A percentile compares a stretch with the other conserved stretches of the same genome.
Evolutionary conservation across 139 green algal species (phyloP).

Genomic region (Tetradesmus obliquus): DNA sequence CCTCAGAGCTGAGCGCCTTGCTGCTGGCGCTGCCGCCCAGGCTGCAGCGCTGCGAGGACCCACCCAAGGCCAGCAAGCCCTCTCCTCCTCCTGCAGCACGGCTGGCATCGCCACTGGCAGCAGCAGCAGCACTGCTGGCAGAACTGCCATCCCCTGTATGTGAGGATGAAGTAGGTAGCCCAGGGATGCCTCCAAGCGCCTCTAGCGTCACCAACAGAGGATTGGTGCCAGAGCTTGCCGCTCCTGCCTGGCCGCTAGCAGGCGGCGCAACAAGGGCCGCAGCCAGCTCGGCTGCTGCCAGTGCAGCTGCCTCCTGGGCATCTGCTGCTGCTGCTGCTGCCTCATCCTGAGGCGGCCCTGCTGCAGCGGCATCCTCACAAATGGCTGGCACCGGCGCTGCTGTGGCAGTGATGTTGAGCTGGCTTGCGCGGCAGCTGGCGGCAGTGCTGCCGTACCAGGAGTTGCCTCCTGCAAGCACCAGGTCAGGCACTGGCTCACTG

Average conservation of each 20-base stretch:
- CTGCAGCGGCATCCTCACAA: neutral
- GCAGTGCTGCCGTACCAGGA: neutral
- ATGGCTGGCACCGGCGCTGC: neutral
- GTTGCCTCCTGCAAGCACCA: neutral
- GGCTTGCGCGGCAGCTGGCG: neutral
- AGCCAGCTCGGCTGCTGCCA: constrained; percentile 11
- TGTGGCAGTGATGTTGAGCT: neutral
- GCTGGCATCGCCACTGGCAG: neutral
- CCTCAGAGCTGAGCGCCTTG: neutral
- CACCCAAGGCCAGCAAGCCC: neutral
- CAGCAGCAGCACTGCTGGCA: neutral
- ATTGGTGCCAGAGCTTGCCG: neutral
- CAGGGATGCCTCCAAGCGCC: neutral
- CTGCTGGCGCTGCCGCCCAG: constrained; percentile 1
- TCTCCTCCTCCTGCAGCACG: neutral
- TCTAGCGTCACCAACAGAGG: neutral
- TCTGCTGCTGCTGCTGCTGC: neutral
- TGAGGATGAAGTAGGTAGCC: neutral
- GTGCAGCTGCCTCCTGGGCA: neutral
- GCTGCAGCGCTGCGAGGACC: neutral
- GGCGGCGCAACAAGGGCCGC: neutral
- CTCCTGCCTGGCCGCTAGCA: neutral
- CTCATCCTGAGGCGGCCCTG: neutral
- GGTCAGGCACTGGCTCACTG: neutral
- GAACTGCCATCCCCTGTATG: neutral